Percentiles rank a stretch among this genome's conserved stretches.
Conservation (phyloP, 1,139 yeast genomes). For the Saccharomyces pastorianus region DNA sequence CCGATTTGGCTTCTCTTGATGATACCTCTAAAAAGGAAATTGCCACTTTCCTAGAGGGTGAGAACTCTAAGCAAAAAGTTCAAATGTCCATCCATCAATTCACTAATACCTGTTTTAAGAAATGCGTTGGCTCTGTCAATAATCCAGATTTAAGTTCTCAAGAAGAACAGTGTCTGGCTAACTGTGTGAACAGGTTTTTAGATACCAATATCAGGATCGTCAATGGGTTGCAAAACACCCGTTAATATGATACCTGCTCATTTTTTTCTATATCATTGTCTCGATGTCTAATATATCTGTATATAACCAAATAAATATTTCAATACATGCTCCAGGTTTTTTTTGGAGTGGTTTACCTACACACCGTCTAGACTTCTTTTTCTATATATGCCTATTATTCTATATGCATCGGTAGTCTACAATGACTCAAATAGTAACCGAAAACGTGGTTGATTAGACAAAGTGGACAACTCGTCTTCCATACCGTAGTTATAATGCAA, state of each 20-base stretch:
- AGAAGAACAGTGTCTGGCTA: conserved; percentile 68
- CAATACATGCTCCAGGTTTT: not conserved
- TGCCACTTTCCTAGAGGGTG: conserved; percentile 67
- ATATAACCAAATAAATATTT: not conserved
- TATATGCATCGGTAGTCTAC: not conserved
- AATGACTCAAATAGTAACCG: not conserved
- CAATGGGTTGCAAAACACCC: conserved; percentile 37
- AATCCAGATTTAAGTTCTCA: conserved; percentile 43
- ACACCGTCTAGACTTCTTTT: not conserved
- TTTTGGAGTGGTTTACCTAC: not conserved
- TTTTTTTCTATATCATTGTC: not conserved
- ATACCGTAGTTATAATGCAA: not conserved
- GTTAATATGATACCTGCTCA: conserved; percentile 10
- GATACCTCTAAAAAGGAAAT: conserved; percentile 68
- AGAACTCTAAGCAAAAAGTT: conserved; percentile 80
- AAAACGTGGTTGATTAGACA: not conserved
- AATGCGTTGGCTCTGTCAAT: conserved; percentile 58
- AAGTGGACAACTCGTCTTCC: not conserved
- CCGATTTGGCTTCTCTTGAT: conserved; percentile 57
- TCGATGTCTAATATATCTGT: not conserved
- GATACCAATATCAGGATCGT: conserved; percentile 85
- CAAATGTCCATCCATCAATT: conserved; percentile 79
- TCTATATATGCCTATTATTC: not conserved
- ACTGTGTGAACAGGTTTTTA: conserved; percentile 77
- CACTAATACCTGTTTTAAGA: conserved; percentile 85